Percentiles rank a stretch among this genome's conserved stretches.
These are phyloP conservation scores for Kodamaea leandrae DNA, from an alignment of 805 yeast genomes.

Conservation along the genomic window DNA sequence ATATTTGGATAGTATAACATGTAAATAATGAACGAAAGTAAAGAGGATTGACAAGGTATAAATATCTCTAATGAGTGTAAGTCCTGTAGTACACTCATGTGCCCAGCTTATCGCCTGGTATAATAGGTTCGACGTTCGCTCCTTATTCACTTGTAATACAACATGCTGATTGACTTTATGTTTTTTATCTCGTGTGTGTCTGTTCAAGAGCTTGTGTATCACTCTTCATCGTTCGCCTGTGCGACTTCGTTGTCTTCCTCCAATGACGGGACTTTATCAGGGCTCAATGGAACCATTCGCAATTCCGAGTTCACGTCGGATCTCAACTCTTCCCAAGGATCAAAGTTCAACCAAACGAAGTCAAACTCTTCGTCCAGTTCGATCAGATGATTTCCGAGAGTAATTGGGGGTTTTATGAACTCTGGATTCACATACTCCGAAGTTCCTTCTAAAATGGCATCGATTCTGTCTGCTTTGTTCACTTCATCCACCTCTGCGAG, in stretches of 20 bases:
- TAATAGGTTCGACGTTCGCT: too few species aligned
- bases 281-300: conserved; percentile 30
- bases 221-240: too few species aligned
- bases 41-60: too few species aligned
- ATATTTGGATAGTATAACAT: too few species aligned
- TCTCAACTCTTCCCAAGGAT: conserved; percentile 46
- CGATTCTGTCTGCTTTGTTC: conserved; percentile 37
- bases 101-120: too few species aligned
- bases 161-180: too few species aligned
- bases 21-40: background rate
- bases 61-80: too few species aligned
- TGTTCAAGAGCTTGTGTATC: too few species aligned
- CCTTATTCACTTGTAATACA: too few species aligned
- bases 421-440: conserved; percentile 25
- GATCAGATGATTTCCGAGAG: conserved; percentile 34
- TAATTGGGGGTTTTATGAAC: conserved; percentile 35
- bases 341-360: conserved; percentile 42
- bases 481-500: conserved; percentile 33
- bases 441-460: conserved; percentile 32
- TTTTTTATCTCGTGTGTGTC: too few species aligned
- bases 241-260: too few species aligned
- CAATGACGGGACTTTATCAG: background rate
- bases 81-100: too few species aligned
- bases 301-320: conserved; percentile 39
- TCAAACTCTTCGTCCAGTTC: conserved; percentile 43